Base-by-base conservation (phyloP, 805 yeast genomes). In the Tetrapisispora nanseiensis region DNA sequence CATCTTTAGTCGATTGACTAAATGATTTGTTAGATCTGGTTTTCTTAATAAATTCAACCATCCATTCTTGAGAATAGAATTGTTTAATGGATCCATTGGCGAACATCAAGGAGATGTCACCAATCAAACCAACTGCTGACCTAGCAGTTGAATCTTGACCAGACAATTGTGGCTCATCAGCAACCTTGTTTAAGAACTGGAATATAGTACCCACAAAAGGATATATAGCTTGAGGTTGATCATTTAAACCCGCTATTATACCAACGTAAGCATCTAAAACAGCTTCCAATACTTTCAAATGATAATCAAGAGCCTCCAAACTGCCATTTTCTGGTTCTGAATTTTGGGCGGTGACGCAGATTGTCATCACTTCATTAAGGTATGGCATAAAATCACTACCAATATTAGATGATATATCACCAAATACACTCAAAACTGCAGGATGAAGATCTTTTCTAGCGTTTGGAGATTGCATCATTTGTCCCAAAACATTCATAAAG, bases 191-290 rank as follows among this genome's bases (percentile, higher is more conserved):
- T 53, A 92, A 63, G 56, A 89, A 82, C 44, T 70, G 75, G 65
- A 87, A 80, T 36, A 90, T 79, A 37, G 80, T 74, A 28, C 76
- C 75, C 39, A 83, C 74, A 61, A 75, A 85, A 34, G 80, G 82
- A 49, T 61, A 70, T 36, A 92, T 62, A 30, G 76, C 72, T 31
- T 75, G 75, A 15, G 95, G 86, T 16, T 69, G 64, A 42, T 75
- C 81, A 46, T 76, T 78, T 54, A 86, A 64, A n/a, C 97, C 97
- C 39, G 94, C 87, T 44, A 90, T 86, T 39, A 92, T 80, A 47
- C 98, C 98, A 28, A 89, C 95, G 59, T 86, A 92, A 30, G 96
- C 87, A 62, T 92, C 97, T 52, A 92, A 71, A n/a, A 89, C 90
- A 5, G 97, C 72, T 64, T 86, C 96, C 51, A 81, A 78, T 37